These are phyloP conservation scores for Pulveroboletus sp. DNA, from an alignment of 768 basidiomycete genomes.

Conservation along the genomic window DNA sequence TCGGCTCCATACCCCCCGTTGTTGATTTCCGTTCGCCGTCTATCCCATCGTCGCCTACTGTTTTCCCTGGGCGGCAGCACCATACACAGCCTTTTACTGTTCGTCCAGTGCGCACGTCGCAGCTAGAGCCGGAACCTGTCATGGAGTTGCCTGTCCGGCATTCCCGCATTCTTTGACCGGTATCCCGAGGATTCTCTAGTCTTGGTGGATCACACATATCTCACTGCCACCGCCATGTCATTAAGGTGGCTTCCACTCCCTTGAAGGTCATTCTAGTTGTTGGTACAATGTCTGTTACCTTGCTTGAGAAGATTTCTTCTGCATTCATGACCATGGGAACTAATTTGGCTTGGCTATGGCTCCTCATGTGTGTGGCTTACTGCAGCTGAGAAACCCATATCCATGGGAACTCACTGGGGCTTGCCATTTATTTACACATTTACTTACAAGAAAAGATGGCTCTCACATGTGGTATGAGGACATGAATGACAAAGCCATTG, in stretches of 20 bases:
- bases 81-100: constrained; percentile 18
- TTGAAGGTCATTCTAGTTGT: not conserved
- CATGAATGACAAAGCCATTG: too few species aligned
- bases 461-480: too few species aligned
- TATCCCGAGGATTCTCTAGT: too few species aligned
- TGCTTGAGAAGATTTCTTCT: too few species aligned
- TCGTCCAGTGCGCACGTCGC: constrained; percentile 29
- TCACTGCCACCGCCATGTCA: not conserved
- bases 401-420: too few species aligned
- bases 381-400: too few species aligned
- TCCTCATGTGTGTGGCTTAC: too few species aligned
- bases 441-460: too few species aligned
- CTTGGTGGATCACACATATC: too few species aligned
- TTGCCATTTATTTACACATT: too few species aligned
- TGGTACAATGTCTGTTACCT: not conserved
- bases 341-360: too few species aligned
- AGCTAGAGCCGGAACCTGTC: constrained; percentile 31
- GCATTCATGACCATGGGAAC: too few species aligned
- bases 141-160: constrained; percentile 28
- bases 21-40: not conserved
- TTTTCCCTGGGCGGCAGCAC: not conserved
- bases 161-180: not conserved
- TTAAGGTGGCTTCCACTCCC: not conserved
- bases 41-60: not conserved
- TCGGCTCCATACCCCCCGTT: not conserved